Evolutionary conservation across 2,329 filamentous ascomycete genomes (phyloP).

Genomic region (Aureobasidium lini): DNA sequence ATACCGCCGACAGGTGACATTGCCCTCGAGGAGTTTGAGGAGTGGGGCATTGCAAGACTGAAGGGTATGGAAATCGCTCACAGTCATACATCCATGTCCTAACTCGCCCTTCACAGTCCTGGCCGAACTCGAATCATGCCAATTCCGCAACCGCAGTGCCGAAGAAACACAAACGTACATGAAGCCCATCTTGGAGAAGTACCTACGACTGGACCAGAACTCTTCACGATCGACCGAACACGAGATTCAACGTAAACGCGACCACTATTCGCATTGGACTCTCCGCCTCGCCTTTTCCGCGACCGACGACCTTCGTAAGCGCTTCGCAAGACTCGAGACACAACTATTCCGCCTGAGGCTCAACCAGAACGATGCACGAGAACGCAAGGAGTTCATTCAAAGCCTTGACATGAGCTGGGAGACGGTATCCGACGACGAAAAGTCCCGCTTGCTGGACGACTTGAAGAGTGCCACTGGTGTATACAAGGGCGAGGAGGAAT

Average conservation of each 20-base stretch:
- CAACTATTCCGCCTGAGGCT: slow-evolving; percentile 82
- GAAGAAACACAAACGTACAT: slow-evolving; percentile 78
- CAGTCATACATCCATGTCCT: not conserved
- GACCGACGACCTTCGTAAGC: slow-evolving; percentile 80
- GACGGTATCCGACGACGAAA: slow-evolving; percentile 71
- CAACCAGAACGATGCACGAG: slow-evolving; percentile 63
- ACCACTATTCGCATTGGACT: slow-evolving; percentile 98
- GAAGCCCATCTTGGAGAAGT: slow-evolving; percentile 78
- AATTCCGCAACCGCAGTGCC: slow-evolving; percentile 83
- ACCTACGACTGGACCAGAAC: slow-evolving; percentile 71
- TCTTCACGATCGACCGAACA: slow-evolving; percentile 54
- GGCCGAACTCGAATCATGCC: slow-evolving; percentile 85
- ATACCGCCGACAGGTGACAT: slow-evolving; percentile 87
- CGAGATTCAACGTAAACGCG: slow-evolving; percentile 73
- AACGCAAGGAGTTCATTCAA: slow-evolving; percentile 69
- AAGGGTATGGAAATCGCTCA: slow-evolving; percentile 47
- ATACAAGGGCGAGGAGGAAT: slow-evolving; percentile 62
- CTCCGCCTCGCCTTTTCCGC: slow-evolving; percentile 84
- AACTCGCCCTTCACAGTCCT: slow-evolving; percentile 50
- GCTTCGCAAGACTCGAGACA: slow-evolving; percentile 80
- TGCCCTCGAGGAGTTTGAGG: slow-evolving; percentile 93
- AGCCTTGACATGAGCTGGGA: slow-evolving; percentile 79
- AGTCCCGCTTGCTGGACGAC: slow-evolving; percentile 55
- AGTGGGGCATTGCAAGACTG: slow-evolving; percentile 93
- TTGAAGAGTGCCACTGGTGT: slow-evolving; percentile 52